Percentiles rank a stretch among this genome's conserved stretches.
These are phyloP conservation scores for Tuber aestivum DNA, from an alignment of 495 filamentous ascomycete genomes.

Conservation along the genomic window DNA sequence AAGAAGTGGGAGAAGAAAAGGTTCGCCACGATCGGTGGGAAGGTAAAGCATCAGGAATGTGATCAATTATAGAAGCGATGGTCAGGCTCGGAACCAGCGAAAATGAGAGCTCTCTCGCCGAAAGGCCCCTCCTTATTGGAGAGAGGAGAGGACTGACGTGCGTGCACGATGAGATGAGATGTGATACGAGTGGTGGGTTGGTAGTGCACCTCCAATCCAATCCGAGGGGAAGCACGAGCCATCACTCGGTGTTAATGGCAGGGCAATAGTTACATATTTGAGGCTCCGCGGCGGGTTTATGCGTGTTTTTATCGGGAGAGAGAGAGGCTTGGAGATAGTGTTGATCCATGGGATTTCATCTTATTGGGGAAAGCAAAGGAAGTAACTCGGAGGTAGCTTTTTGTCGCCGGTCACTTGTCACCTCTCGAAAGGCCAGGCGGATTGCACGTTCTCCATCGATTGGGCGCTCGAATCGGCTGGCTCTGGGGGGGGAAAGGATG, in stretches of 20 bases:
- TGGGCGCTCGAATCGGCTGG: neutral
- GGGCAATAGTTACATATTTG: neutral
- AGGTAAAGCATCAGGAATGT: neutral
- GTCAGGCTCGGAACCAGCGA: neutral
- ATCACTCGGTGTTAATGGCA: neutral
- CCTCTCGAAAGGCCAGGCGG: neutral
- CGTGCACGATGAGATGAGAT: too few species aligned
- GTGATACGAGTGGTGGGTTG: neutral
- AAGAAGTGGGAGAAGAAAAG: neutral
- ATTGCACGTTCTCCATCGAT: neutral
- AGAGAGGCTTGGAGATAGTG: neutral
- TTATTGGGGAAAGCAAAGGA: neutral
- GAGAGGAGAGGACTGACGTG: neutral
- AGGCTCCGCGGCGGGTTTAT: neutral
- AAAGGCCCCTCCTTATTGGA: neutral
- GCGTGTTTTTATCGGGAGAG: neutral
- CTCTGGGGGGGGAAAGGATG: neutral
- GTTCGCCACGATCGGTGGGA: constrained; percentile 1
- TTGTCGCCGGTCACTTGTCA: neutral
- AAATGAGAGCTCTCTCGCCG: neutral
- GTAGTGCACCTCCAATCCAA: neutral
- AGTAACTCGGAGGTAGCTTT: neutral
- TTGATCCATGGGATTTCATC: neutral
- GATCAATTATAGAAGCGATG: constrained; percentile 9
- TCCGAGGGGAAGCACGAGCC: neutral